These are phyloP conservation scores for Phytopythium delawarense DNA, from an alignment of 352 stramenopile species.

Conservation along the genomic window DNA sequence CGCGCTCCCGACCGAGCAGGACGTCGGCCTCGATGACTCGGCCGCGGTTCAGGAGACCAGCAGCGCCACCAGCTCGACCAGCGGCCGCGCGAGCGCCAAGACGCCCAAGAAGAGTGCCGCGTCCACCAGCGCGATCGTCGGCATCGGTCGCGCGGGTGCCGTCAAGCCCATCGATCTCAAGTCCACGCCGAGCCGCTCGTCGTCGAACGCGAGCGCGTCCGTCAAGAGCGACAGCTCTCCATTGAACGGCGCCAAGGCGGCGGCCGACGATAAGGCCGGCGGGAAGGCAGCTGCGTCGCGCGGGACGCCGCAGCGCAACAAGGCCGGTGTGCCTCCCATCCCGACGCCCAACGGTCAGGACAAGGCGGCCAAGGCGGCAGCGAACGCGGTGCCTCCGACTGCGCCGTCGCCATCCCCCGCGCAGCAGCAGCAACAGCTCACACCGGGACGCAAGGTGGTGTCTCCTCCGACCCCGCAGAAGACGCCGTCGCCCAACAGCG, in stretches of 20 bases:
- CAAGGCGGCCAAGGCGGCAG: conserved; percentile 24
- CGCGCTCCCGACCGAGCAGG: conserved; percentile 61
- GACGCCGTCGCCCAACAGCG: conserved; percentile 26
- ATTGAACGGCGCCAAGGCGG: conserved; percentile 21
- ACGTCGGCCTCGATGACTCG: conserved; percentile 62
- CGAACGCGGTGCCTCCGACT: conserved; percentile 27
- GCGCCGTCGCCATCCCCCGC: conserved; percentile 15
- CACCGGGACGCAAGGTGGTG: conserved; percentile 23
- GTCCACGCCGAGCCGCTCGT: conserved; percentile 52
- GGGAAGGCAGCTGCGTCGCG: conserved; percentile 21
- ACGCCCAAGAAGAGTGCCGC: conserved; percentile 68
- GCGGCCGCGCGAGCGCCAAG: conserved; percentile 29
- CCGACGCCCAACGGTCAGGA: conserved; percentile 11
- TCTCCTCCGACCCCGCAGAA: conserved; percentile 31
- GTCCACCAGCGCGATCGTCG: conserved; percentile 46
- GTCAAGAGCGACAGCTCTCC: conserved; percentile 48
- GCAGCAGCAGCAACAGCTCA: conserved; percentile 17
- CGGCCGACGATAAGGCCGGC: conserved; percentile 38
- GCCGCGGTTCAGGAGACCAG: conserved; percentile 4
- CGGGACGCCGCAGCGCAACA: conserved; percentile 48
- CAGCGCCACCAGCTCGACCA: conserved; percentile 8
- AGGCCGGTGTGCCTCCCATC: conserved; percentile 27
- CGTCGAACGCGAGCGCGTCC: conserved; percentile 29
- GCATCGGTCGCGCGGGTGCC: conserved; percentile 64
- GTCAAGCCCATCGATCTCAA: conserved; percentile 83